These are phyloP conservation scores for Excoecaria cochinchinensis DNA, from an alignment of 345 rosid genomes.

Conservation along the genomic window DNA sequence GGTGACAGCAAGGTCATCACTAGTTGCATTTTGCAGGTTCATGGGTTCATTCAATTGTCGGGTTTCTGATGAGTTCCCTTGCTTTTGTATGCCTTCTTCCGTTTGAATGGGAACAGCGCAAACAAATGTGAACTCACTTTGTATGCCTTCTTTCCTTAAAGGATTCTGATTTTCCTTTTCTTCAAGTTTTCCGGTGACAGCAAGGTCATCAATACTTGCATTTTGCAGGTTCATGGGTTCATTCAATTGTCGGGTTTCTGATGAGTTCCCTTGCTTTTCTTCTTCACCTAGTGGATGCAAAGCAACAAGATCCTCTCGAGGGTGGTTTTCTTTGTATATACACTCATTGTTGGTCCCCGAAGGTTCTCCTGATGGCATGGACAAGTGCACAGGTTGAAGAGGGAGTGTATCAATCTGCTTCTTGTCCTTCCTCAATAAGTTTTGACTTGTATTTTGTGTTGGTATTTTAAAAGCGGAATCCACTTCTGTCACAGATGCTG, in stretches of 20 bases:
- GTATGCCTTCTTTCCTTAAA: conserved; percentile 18
- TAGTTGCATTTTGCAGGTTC: neutral
- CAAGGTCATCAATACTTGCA: neutral
- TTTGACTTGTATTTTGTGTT: conserved; percentile 19
- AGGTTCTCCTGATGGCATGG: conserved; percentile 18
- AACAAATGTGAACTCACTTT: conserved; percentile 19
- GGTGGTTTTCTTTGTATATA: conserved; percentile 34
- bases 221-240: neutral
- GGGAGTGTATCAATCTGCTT: conserved; percentile 5
- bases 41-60: neutral
- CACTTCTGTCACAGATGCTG: conserved; percentile 10
- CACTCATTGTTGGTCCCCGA: conserved; percentile 14
- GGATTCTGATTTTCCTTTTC: conserved; percentile 16
- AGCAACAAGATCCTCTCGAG: neutral
- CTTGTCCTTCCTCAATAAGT: neutral
- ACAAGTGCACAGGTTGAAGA: conserved; percentile 16
- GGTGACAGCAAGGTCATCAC: neutral
- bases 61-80: neutral
- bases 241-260: neutral
- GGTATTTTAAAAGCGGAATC: conserved; percentile 6
- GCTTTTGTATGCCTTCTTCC: neutral
- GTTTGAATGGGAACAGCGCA: conserved; percentile 20
- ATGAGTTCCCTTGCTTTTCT: neutral
- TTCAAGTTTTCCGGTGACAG: neutral
- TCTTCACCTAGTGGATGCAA: conserved; percentile 5